phyloP scores from a whole-genome alignment of 495 filamentous ascomycete genomes.

The Aspergillus taichungensis region DNA sequence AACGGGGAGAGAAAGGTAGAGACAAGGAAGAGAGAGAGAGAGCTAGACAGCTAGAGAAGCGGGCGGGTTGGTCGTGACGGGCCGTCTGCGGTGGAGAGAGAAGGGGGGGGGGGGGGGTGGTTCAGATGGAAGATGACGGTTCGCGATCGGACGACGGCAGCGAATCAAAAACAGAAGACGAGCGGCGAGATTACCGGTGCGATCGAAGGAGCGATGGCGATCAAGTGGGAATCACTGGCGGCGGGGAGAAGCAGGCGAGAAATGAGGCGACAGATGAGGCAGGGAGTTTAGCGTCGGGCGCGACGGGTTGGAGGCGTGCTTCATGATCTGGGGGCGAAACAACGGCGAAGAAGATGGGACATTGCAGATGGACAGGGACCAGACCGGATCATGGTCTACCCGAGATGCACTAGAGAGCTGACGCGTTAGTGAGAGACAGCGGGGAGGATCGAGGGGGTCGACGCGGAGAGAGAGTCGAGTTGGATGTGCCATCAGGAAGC shows the following conservation, averaged over 20 bases:
- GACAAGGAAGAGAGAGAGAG: neutral
- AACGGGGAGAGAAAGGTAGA: neutral
- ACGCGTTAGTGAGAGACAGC: too few species aligned
- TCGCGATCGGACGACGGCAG: too few species aligned
- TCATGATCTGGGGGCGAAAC: conserved; percentile 18
- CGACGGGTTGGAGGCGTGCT: conserved; percentile 13
- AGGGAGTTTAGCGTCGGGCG: conserved; percentile 18
- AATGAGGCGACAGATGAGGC: conserved; percentile 3
- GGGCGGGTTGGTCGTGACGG: neutral
- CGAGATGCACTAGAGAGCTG: neutral
- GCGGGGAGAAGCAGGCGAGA: too few species aligned
- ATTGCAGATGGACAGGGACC: conserved; percentile 13
- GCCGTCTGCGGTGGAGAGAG: neutral
- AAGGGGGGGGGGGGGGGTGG: too few species aligned
- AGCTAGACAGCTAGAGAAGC: neutral
- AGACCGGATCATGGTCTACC: conserved; percentile 9
- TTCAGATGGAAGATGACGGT: too few species aligned
- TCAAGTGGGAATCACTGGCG: neutral
- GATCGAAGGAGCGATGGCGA: neutral
- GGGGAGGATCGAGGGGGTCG: too few species aligned
- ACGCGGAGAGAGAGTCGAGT: too few species aligned
- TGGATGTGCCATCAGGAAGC: too few species aligned
- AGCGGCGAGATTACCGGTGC: too few species aligned
- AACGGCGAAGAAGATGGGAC: conserved; percentile 16
- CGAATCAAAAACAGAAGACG: too few species aligned